These are phyloP conservation scores for Chaetomiaceae sp. DNA, from an alignment of 2,329 filamentous ascomycete genomes.

Conservation along the genomic window DNA sequence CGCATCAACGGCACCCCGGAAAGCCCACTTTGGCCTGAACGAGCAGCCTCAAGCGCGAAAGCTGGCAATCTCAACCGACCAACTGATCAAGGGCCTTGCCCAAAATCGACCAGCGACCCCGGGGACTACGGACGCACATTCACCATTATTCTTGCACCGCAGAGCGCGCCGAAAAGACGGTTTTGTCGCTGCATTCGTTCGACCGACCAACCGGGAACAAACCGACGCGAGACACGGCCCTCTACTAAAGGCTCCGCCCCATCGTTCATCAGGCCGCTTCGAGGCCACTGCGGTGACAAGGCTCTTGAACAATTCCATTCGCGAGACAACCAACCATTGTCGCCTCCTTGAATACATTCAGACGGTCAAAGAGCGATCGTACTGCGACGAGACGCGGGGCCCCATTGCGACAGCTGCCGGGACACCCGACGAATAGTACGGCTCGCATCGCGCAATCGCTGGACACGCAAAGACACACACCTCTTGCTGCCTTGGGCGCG, in stretches of 20 bases:
- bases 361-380: constrained; percentile 7
- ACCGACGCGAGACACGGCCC: constrained; percentile 10
- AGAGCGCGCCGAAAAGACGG: background rate
- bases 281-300: constrained; percentile 12
- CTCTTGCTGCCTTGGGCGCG: background rate
- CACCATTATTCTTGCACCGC: background rate
- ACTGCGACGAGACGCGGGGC: constrained; percentile 2
- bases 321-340: constrained; percentile 16
- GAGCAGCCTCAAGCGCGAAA: constrained; percentile 9
- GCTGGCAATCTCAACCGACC: background rate
- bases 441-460: background rate
- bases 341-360: background rate
- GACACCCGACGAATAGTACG: background rate
- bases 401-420: background rate
- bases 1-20: constrained; percentile 6
- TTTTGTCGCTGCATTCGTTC: background rate
- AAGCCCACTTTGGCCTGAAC: constrained; percentile 2
- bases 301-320: constrained; percentile 15
- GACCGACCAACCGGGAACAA: constrained; percentile 11
- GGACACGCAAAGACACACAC: background rate
- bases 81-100: no score
- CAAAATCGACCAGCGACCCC: no score
- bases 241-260: constrained; percentile 4
- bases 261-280: constrained; percentile 13
- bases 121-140: no score